Base-by-base conservation (phyloP, 768 basidiomycete genomes). In the Calvatia gigantea region DNA sequence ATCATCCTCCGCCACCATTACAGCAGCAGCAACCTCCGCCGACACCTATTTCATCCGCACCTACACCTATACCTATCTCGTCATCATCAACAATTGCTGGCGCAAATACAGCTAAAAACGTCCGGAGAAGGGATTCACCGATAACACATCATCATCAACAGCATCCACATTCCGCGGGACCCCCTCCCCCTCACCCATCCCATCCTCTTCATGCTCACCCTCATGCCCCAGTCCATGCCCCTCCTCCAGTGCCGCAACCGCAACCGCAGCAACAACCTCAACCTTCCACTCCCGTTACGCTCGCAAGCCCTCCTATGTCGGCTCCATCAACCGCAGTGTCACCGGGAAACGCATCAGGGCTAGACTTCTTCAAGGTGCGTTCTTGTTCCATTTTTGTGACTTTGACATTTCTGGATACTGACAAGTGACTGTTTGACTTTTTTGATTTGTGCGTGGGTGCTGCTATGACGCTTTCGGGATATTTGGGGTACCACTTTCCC, bases 321-420 rank as follows among this genome's bases (percentile, higher is more conserved):
- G 32, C 57, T 56, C 57, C 55, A 45, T 23, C 49, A 23, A 19
- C 54, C 42, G 27, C 59, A 28, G 44, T 48, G 42, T 46, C 61
- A 27, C 51, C 61, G 19, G 55, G 58, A 41, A 54, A 39, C 39
- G 45, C 57, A 7, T 32, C 58, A 12, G 62, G 57, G 29, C 51
- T 70, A 23, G 68, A 72, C 62, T 72, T 69, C 53, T 27, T 61
- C 29, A 70, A 67, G 63, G 70, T 70, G 15, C 33, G 64, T 60
- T 54, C n/a, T n/a, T n/a, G n/a, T n/a, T n/a, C n/a, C n/a, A n/a
- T n/a, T n/a, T n/a, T n/a, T n/a, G n/a, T n/a, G n/a, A n/a, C n/a
- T n/a, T n/a, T n/a, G n/a, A n/a, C n/a, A n/a, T n/a, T n/a, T n/a
- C n/a, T n/a, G n/a, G n/a, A n/a, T n/a, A n/a, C n/a, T n/a, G n/a